Evolutionary conservation across 2,329 filamentous ascomycete species (phyloP), one percentile per base, ranked within the genome.

Genomic region (Aspergillus neoniger): DNA sequence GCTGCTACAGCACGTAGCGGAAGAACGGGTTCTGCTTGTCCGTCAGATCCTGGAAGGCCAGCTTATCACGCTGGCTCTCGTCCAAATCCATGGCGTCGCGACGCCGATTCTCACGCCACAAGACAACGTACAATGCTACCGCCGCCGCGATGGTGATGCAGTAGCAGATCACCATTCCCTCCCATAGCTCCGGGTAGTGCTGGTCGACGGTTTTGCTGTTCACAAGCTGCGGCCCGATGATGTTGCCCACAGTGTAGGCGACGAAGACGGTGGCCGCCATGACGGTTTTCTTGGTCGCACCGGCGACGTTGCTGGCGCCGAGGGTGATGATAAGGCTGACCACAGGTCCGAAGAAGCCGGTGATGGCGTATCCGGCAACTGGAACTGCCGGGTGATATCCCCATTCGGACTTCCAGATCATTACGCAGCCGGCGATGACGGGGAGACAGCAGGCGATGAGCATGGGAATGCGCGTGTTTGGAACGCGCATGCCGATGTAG

Each of bases 211-310:
- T 88, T 73, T 89, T 79, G n/a, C 83, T 87, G 67, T 85, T 85
- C 43, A 92, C 84, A 41, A 92, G 79, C 74, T 90, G 88, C 3
- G 90, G 90, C 0, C 89, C 89, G 23, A 92, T 86, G 54, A 92
- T 92, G 67, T 92, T 92, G 1, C 89, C 85, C 6, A 92, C 86
- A 58, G 88, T 90, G 69, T 92, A 92, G 0, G 88, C 88, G 0
- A 91, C 88, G 63, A 92, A 92, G 1, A 91, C 88, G 0, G 87
- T 86, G 0, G 87, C 86, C 0, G 89, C 88, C 82, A 90, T 91
- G 68, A 89, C 87, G 64, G 86, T 89, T 80, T 92, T 92, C 78
- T 92, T 92, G 0, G 89, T 92, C 23, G 89, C 84, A 0, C 90
- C 90, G 0, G 89, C 89, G 0, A 92, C 88, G 65, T 92, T 92